Percentiles rank a stretch among this genome's conserved stretches.
These are phyloP conservation scores for Fusarium chuoi DNA, from an alignment of 2,329 filamentous ascomycete species.

Conservation along the genomic window DNA sequence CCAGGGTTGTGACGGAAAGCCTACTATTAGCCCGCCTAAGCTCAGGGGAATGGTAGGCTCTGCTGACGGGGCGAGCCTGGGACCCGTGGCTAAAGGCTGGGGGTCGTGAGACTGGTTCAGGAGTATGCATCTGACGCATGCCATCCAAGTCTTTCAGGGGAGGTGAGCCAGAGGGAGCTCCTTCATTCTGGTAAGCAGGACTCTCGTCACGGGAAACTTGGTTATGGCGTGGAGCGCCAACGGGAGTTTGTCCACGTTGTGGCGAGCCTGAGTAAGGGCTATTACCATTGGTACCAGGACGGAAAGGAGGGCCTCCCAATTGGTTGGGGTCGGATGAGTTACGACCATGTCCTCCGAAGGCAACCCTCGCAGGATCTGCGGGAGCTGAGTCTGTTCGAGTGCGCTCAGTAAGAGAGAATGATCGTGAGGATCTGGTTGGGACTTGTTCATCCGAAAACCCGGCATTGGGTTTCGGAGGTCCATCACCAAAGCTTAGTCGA, in stretches of 20 bases:
- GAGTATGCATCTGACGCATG: conserved; percentile 68
- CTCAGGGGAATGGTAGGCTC: conserved; percentile 78
- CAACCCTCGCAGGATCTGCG: conserved; percentile 54
- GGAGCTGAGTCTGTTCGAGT: conserved; percentile 63
- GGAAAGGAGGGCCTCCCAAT: conserved; percentile 40
- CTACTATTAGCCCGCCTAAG: conserved; percentile 84
- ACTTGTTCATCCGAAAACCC: conserved; percentile 67
- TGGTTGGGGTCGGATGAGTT: conserved; percentile 60
- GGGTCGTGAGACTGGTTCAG: conserved; percentile 80
- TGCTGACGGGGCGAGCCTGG: conserved; percentile 73
- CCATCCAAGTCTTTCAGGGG: conserved; percentile 63
- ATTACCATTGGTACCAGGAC: conserved; percentile 39
- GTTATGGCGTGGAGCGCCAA: conserved; percentile 55
- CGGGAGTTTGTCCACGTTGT: conserved; percentile 50
- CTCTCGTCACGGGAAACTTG: conserved; percentile 61
- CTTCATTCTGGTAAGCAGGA: conserved; percentile 68
- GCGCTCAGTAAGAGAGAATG: conserved; percentile 58
- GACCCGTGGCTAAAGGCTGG: conserved; percentile 83
- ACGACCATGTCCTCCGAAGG: conserved; percentile 54
- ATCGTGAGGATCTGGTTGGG: conserved; percentile 63
- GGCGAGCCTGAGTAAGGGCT: conserved; percentile 48
- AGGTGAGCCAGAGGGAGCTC: conserved; percentile 47
- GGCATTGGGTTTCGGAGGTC: conserved; percentile 54
- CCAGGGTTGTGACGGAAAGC: conserved; percentile 83
- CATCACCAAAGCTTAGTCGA: conserved; percentile 61